A percentile compares a stretch with the other conserved stretches of the same genome.
These are phyloP conservation scores for Fusarium graminum DNA, from an alignment of 2,329 filamentous ascomycete genomes.

Conservation along the genomic window DNA sequence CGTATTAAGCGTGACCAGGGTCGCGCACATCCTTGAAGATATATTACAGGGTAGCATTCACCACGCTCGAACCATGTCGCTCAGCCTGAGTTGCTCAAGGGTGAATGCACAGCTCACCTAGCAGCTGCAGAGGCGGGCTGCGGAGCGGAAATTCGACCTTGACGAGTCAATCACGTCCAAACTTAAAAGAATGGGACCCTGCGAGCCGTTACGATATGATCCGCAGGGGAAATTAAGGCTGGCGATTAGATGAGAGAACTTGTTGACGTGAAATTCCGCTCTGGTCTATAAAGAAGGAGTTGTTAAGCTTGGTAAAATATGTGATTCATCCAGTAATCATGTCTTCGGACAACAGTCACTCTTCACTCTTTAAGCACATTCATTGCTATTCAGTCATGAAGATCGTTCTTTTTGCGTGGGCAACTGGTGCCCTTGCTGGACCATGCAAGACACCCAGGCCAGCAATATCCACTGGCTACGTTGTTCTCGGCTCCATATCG, in stretches of 20 bases:
- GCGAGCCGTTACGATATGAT: background rate
- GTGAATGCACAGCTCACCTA: background rate
- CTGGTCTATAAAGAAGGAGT: background rate
- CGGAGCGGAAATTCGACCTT: background rate
- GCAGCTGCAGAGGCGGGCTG: background rate
- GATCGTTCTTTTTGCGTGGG: background rate
- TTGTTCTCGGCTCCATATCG: background rate
- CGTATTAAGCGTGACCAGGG: background rate
- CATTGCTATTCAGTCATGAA: background rate
- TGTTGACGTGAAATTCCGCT: background rate
- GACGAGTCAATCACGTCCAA: background rate
- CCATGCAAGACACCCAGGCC: background rate
- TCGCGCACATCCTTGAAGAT: background rate
- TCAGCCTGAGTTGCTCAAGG: background rate
- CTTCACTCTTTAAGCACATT: background rate
- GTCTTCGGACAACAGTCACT: background rate
- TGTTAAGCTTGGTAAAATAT: background rate
- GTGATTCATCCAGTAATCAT: background rate
- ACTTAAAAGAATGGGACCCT: background rate
- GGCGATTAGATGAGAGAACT: background rate
- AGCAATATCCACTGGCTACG: background rate
- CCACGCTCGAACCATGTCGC: background rate
- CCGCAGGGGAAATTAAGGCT: background rate
- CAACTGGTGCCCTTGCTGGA: background rate
- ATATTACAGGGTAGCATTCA: background rate